Evolutionary conservation across 2,329 filamentous ascomycete genomes (phyloP).

Genomic region (Geoglossum cookeanum): DNA sequence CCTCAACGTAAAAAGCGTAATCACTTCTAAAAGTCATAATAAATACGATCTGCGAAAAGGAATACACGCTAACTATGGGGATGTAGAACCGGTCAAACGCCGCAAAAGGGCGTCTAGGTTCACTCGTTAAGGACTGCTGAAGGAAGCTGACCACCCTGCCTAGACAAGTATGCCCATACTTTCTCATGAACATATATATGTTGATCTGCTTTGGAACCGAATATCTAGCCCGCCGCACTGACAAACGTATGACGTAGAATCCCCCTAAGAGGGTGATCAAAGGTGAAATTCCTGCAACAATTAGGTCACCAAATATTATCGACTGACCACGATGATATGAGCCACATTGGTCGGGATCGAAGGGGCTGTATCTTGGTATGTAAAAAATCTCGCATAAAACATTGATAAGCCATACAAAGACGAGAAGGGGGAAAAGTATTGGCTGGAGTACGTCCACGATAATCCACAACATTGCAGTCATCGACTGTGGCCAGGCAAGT

Average conservation of each 20-base stretch:
- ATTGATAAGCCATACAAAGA: not conserved
- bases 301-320: not conserved
- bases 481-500: not conserved
- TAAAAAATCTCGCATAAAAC: not conserved
- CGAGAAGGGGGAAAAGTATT: not conserved
- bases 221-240: not conserved
- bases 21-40: not conserved
- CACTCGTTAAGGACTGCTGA: not conserved
- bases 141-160: not conserved
- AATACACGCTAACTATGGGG: not conserved
- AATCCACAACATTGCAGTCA: not conserved
- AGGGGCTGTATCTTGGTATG: not conserved
- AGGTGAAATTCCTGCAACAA: not conserved
- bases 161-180: not conserved
- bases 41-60: not conserved
- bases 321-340: not conserved
- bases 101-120: not conserved
- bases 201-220: not conserved
- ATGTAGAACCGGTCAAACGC: not conserved
- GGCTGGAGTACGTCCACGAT: no score
- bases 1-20: not conserved
- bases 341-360: not conserved
- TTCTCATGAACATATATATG: not conserved
- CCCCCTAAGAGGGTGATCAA: not conserved
- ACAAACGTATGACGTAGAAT: not conserved